Evolutionary conservation across 345 rosid species (phyloP), one percentile per base, ranked within the genome.

Genomic region (Clarkia xantiana): DNA sequence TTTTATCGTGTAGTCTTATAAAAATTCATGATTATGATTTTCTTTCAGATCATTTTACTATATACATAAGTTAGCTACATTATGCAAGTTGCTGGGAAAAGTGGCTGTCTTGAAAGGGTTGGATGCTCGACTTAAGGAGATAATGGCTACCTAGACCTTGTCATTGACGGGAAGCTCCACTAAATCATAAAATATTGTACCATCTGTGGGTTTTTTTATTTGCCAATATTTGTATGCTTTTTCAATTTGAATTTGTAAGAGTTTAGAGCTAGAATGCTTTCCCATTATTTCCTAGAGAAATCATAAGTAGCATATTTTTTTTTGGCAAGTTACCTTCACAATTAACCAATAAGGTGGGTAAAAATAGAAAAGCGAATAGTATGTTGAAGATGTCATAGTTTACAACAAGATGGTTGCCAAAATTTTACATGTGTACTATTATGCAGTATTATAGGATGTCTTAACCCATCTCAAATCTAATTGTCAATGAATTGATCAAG

Each of bases 401-500:
- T 29, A 29, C 36, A 29, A 10, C 5, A 29, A 29, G 36, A 29
- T 2, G 29, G 3, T 3, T 23, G 36, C 36, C 36, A 29, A 10
- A 29, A 2, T 29, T 29, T 29, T 29, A 29, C 38, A 18, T 14
- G 13, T 44, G 11, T 17, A 6, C 18, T 52, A 18, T 17, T 52
- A 18, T 42, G 18, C 19, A n/a, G 43, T 18, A 15, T 29, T 52
- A 12, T 46, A 90, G 94, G 98, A 91, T 62, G 94, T 81, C 55
- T 86, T 91, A 71, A 86, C 81, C 80, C 74, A 84, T 42, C 81
- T 84, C 96, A 2, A 86, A 81, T 63, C 81, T 85, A 49, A 85
- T 82, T 29, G 85, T 79, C 14, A 52, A 63, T 16, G 95, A 85
- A 62, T 59, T 82, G 73, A 70, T 82, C 53, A 86, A 82, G 70